Base-by-base conservation (phyloP, 768 basidiomycete genomes). In the Lyophyllum semitale region DNA sequence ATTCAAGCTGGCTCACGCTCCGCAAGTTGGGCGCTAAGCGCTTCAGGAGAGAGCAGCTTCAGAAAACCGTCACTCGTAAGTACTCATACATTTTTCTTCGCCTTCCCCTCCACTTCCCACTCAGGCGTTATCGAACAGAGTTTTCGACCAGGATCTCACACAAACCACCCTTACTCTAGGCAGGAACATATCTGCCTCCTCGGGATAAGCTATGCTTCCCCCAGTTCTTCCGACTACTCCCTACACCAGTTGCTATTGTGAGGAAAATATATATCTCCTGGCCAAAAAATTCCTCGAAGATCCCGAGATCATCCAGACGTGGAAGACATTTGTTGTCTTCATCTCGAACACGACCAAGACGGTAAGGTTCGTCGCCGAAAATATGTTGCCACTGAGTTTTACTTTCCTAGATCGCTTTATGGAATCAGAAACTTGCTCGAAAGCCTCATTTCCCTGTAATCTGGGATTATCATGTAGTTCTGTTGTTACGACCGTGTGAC, bases 401-500 rank as follows among this genome's bases (percentile, higher is more conserved):
- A n/a, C 35, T 37, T 53, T 47, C 52, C 27, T 59, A 88, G 88
- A 83, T 88, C 32, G 85, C 84, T 25, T 65, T 91, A 42, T 88
- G 84, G 83, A 74, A 73, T 54, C 88, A 89, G 68, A 81, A 78
- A 59, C 71, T 69, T 25, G 74, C 77, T 12, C 56, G 55, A 15
- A 63, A 68, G 15, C 64, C 60, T 26, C 70, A 69, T 32, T 60
- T 51, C 3, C 68, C 79, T 38, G 78, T 89, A 18, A 68, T 89
- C 38, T 90, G 88, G 88, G 88, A 91, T 65, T 90, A 91, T 68
- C 88, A 90, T 63, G 87, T 86, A 60, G 68, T 91, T 38, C 76
- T 88, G 12, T 65, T 82, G 43, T 71, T 89, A 27, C 76, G 75
- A 38, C 69, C 73, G 54, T 73, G 29, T 13, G 15, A 47, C n/a